A percentile compares a stretch with the other conserved stretches of the same genome.
Evolutionary conservation across 1,139 yeast genomes (phyloP).

Genomic region (Scheffersomyces stambukii): DNA sequence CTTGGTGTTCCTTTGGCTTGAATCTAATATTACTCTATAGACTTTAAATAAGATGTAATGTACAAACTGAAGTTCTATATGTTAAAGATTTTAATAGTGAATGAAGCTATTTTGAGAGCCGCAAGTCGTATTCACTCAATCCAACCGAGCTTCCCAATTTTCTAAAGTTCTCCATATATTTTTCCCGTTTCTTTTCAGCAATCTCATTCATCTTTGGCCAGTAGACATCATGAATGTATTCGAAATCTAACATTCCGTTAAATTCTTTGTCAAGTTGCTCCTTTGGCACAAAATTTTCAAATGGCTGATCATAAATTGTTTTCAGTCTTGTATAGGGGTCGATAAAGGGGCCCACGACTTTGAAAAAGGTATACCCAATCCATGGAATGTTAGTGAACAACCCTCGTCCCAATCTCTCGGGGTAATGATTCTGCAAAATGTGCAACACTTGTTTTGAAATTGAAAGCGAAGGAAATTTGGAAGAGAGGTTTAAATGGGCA

Average conservation of each 20-base stretch:
- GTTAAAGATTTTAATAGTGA: too few species aligned
- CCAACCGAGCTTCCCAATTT: constrained; percentile 72
- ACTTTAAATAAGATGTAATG: not conserved
- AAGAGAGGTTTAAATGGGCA: constrained; percentile 32
- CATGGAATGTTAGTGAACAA: constrained; percentile 88
- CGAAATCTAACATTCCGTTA: constrained; percentile 81
- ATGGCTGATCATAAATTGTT: constrained; percentile 85
- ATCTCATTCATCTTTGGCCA: constrained; percentile 71
- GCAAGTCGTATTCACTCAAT: constrained; percentile 51
- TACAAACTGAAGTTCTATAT: not conserved
- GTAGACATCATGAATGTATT: constrained; percentile 70
- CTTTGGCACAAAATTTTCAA: constrained; percentile 72
- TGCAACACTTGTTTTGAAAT: constrained; percentile 74
- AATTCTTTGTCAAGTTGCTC: constrained; percentile 80
- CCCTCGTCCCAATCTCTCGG: constrained; percentile 91
- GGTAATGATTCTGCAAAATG: constrained; percentile 91
- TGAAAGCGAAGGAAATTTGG: constrained; percentile 41
- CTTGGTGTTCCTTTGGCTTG: not conserved
- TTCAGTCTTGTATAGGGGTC: constrained; percentile 94
- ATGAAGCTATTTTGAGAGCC: too few species aligned
- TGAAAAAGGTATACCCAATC: constrained; percentile 86
- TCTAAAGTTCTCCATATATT: constrained; percentile 59
- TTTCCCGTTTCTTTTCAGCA: constrained; percentile 50
- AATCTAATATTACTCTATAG: not conserved
- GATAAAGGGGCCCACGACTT: constrained; percentile 86